Conservation (phyloP, 1,284 basidiomycete genomes). For the Gomphus bonarii region DNA sequence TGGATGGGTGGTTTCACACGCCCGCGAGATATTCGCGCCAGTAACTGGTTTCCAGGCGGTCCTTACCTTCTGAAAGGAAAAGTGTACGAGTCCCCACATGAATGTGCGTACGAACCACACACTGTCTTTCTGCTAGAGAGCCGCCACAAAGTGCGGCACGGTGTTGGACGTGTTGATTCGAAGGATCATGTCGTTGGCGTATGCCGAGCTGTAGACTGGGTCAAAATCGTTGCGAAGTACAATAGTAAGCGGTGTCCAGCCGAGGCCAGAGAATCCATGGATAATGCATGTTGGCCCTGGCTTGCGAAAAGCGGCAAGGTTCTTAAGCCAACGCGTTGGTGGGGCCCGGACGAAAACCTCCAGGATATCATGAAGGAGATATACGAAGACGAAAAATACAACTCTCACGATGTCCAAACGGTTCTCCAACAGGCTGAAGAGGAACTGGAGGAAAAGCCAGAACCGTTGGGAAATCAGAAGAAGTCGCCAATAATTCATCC, state of each 20-base stretch:
- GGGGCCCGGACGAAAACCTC: slow-evolving; percentile 17
- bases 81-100: slow-evolving; percentile 23
- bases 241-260: slow-evolving; percentile 15
- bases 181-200: slow-evolving; percentile 27
- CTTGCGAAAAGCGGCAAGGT: neutral
- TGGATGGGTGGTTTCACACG: slow-evolving; percentile 31
- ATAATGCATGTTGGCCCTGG: slow-evolving; percentile 32
- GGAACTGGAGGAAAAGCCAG: slow-evolving; percentile 1
- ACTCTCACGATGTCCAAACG: neutral
- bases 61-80: slow-evolving; percentile 22
- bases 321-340: slow-evolving; percentile 19
- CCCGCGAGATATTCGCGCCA: slow-evolving; percentile 27
- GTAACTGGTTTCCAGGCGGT: slow-evolving; percentile 30
- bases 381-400: slow-evolving; percentile 10
- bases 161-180: slow-evolving; percentile 24
- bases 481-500: slow-evolving; percentile 17
- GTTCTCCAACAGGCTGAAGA: neutral
- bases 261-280: slow-evolving; percentile 23
- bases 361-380: slow-evolving; percentile 14
- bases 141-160: slow-evolving; percentile 24
- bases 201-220: slow-evolving; percentile 25
- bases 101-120: slow-evolving; percentile 28
- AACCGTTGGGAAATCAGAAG: neutral
- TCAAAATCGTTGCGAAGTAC: slow-evolving; percentile 7
- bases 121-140: slow-evolving; percentile 32